Conservation (phyloP, 2,329 filamentous ascomycete genomes). For the Neurospora sp. region DNA sequence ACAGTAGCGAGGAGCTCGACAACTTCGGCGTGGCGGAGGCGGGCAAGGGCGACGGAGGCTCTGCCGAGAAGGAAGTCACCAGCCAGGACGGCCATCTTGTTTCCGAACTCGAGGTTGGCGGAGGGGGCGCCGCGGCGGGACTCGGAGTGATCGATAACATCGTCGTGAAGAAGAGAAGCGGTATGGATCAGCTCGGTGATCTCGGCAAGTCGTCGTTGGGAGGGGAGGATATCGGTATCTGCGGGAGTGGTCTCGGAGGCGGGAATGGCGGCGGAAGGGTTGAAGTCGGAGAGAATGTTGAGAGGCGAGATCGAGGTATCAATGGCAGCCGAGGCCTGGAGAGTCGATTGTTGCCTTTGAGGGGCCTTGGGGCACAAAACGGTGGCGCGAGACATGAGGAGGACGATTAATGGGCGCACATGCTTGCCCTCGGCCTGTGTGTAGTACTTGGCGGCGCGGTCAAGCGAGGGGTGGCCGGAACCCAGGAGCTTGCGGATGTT, state of each 20-base stretch:
- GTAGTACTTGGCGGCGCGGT: conserved; percentile 96
- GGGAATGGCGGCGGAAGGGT: conserved; percentile 53
- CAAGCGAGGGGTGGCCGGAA: conserved; percentile 86
- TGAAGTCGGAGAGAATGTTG: conserved; percentile 64
- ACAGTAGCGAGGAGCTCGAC: conserved; percentile 91
- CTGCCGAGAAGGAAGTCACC: conserved; percentile 93
- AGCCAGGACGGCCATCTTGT: conserved; percentile 97
- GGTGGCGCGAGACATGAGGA: conserved; percentile 93
- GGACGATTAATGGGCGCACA: conserved; percentile 83
- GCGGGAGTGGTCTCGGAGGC: conserved; percentile 27
- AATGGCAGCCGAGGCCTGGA: conserved; percentile 36
- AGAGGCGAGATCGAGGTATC: conserved; percentile 46
- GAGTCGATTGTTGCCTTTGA: conserved; percentile 28
- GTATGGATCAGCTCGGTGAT: conserved; percentile 98
- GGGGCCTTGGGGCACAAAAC: conserved; percentile 59
- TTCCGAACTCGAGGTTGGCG: conserved; percentile 91
- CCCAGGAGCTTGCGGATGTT: conserved; percentile 91
- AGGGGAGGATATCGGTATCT: conserved; percentile 71
- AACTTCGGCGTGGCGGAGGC: conserved; percentile 85
- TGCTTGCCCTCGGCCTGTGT: conserved; percentile 95
- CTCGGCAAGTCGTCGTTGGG: conserved; percentile 84
- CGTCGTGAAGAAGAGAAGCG: conserved; percentile 90
- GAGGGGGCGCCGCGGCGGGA: conserved; percentile 76
- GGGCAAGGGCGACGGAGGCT: conserved; percentile 85
- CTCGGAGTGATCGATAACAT: conserved; percentile 90